Evolutionary conservation across 169 alveolate genomes (phyloP), one percentile per base, ranked within the genome.

Genomic region (Plasmodium sp.): DNA sequence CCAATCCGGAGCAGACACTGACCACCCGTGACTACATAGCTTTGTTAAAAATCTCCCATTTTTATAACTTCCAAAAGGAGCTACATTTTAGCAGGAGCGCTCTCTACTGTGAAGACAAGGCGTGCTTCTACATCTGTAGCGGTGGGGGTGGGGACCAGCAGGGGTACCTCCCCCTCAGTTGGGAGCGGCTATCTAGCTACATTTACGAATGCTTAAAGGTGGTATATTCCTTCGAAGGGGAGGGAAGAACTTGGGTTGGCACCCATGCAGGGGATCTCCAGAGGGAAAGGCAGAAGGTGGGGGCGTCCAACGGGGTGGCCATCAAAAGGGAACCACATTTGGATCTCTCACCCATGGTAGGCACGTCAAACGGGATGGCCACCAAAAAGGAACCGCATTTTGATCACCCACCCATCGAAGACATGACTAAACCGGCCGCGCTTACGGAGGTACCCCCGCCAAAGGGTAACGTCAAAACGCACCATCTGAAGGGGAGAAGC

Each of bases 1-100:
- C 72, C 73, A 67, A 90, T 90, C 14, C 51, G n/a, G 34, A 18
- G 36, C 81, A 62, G 14, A 31, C 45, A 67, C n/a, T 67, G 10
- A 90, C 51, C 33, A 39, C n/a, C n/a, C 9, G 43, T 34, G 91
- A 90, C 45, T 90, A 67, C 39, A 67, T 90, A 58, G 36, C 27
- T 22, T 56, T 90, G 22, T 36, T 90, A 80, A 80, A 80, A 58
- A 80, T 90, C 14, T 43, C 82, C 33, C 36, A 79, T 45, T 90
- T 45, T 80, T 90, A 81, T 67, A 80, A 90, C 48, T 73, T 62
- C 51, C 71, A 80, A 45, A 90, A 45, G 16, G 90, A 80, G 39
- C 12, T 27, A 0, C 39, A 90, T 48, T 90, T 62, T 67, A 90
- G 74, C 22, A 62, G 73, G 72, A 80, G 43, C 34, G 34, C 41